Conservation (phyloP, 805 yeast species). For the Ogataea nitratoaversa region DNA sequence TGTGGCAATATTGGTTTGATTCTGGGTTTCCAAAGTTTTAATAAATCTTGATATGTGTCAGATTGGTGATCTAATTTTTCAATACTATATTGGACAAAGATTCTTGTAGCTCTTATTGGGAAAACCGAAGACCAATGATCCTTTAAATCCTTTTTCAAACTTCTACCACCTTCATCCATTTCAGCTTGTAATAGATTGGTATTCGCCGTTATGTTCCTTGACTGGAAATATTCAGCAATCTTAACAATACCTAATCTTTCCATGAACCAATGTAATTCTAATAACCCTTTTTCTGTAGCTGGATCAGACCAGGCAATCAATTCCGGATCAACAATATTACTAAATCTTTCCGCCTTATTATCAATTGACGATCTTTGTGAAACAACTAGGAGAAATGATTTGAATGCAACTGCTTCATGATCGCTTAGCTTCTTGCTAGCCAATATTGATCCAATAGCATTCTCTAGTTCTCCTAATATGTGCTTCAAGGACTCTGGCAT, state of each 20-base stretch:
- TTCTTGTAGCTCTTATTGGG: constrained; percentile 93
- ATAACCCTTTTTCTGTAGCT: constrained; percentile 80
- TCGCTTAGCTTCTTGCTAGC: constrained; percentile 68
- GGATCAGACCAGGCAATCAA: constrained; percentile 90
- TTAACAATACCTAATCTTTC: constrained; percentile 92
- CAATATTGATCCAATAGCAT: constrained; percentile 69
- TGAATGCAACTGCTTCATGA: constrained; percentile 91
- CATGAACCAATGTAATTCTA: constrained; percentile 96
- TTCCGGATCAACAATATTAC: constrained; percentile 90
- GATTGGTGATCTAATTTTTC: constrained; percentile 82
- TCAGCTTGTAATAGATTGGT: constrained; percentile 72
- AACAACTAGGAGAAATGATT: constrained; percentile 85
- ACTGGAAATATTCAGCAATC: constrained; percentile 86
- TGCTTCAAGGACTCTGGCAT: constrained; percentile 88
- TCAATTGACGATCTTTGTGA: constrained; percentile 79
- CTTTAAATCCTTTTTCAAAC: constrained; percentile 70
- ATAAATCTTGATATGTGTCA: constrained; percentile 63
- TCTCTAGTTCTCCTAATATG: constrained; percentile 78
- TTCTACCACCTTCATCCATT: constrained; percentile 87
- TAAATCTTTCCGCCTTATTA: constrained; percentile 68
- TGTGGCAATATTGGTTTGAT: constrained; percentile 90
- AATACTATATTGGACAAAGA: constrained; percentile 91
- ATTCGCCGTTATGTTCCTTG: constrained; percentile 71
- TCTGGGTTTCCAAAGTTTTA: constrained; percentile 88
- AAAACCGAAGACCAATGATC: constrained; percentile 92